Evolutionary conservation across 164 flowering plant species (phyloP).

Genomic region (Magnolia kwangsiensis): DNA sequence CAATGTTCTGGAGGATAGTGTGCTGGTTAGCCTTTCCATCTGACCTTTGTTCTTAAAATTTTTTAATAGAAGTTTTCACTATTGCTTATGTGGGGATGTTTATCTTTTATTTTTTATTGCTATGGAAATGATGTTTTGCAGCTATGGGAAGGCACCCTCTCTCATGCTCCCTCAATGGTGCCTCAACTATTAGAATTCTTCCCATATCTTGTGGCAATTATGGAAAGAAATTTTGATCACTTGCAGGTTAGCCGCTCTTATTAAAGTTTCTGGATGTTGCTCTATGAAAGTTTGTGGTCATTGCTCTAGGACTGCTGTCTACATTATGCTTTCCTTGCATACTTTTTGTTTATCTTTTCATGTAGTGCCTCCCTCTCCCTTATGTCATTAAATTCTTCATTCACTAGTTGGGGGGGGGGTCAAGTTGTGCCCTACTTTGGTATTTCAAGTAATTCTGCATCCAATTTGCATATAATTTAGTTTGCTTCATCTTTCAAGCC

Average conservation of each 20-base stretch:
- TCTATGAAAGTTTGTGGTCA: neutral
- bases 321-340: neutral
- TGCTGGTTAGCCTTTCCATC: constrained; percentile 50
- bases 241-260: constrained; percentile 53
- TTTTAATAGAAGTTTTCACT: neutral
- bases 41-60: neutral
- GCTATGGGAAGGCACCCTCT: constrained; percentile 91
- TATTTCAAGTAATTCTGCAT: no score
- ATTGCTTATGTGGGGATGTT: no score
- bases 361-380: neutral
- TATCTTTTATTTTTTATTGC: neutral
- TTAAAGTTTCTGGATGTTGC: neutral
- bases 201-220: constrained; percentile 63
- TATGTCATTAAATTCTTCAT: neutral
- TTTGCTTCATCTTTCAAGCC: no score
- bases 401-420: neutral
- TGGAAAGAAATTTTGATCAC: constrained; percentile 84
- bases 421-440: no score
- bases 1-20: constrained; percentile 84
- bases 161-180: constrained; percentile 80
- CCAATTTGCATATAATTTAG: no score
- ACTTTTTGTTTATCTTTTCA: neutral
- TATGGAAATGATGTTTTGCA: constrained; percentile 28
- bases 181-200: constrained; percentile 70
- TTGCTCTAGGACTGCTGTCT: neutral